Conservation (phyloP, 1,139 yeast genomes). For the Yamadazyma pseudoaaseri region DNA sequence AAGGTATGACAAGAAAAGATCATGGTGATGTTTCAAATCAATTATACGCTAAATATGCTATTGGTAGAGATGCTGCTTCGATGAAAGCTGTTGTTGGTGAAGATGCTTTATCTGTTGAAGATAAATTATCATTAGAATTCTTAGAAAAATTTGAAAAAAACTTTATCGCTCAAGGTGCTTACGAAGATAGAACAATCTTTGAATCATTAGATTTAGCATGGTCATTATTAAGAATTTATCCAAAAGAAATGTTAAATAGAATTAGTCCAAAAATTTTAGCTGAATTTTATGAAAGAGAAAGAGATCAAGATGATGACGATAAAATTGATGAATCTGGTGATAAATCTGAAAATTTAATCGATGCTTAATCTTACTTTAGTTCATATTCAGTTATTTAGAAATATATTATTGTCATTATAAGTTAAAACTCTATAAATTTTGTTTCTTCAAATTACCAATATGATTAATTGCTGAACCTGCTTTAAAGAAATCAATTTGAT, state of each 20-base stretch:
- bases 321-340: constrained; percentile 28
- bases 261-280: constrained; percentile 94
- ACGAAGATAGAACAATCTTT: constrained; percentile 89
- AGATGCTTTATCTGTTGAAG: constrained; percentile 97
- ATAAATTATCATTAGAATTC: constrained; percentile 93
- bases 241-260: constrained; percentile 98
- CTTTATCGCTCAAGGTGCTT: constrained; percentile 93
- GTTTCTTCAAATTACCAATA: constrained; percentile 67
- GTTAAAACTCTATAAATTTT: constrained; percentile 11
- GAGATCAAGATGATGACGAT: constrained; percentile 53
- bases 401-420: constrained; percentile 1
- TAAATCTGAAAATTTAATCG: constrained; percentile 46
- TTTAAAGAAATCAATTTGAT: constrained; percentile 92
- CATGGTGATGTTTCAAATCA: constrained; percentile 99
- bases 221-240: constrained; percentile 96
- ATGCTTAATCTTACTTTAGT: constrained; percentile 35
- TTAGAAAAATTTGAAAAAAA: constrained; percentile 96
- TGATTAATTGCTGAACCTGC: constrained; percentile 96
- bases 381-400: constrained; percentile 1
- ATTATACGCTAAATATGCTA: constrained; percentile 97
- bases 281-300: constrained; percentile 91
- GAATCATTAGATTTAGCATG: constrained; percentile 98
- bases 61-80: constrained; percentile 99
- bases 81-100: constrained; percentile 99
- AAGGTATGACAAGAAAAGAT: constrained; percentile 99